Evolutionary conservation across 805 yeast genomes (phyloP), one percentile per base, ranked within the genome.

Genomic region (Saccharomycopsis vini): DNA sequence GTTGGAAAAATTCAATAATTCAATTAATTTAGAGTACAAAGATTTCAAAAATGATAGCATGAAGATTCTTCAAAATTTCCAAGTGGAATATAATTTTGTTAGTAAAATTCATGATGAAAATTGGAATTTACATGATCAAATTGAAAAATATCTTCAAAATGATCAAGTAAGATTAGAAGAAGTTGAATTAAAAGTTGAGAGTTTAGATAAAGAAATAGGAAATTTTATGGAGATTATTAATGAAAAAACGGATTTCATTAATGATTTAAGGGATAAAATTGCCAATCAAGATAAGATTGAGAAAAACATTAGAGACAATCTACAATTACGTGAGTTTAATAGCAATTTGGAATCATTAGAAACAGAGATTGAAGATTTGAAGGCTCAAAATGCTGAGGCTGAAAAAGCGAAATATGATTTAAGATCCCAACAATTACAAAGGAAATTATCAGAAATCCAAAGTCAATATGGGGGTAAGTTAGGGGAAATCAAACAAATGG

Each of bases 401-500:
- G 77, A 46, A 69, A 81, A 50, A 75, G 73, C 1, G 68, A 70
- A 50, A 87, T 81, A 56, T 81, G 83, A 52, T 61, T 67, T 9
- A 71, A 74, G 46, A 72, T 88, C 2, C 59, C 62, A 35, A 88
- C 29, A 63, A 72, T 26, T 46, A 10, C 63, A 76, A 44, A 63
- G 65, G 13, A 56, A 63, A 31, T 75, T 77, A 42, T 69, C 83
- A 13, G 62, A 61, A 3, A 58, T 83, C 34, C 81, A 78, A 48
- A 71, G 88, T 1, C 68, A 67, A 41, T 77, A 83, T 53, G 83
- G 95, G 3, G 79, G 87, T 10, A 82, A 80, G 52, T 60, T 77
- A 19, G 99, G 98, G 18, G 97, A 90, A 59, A 72, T 85, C 33
- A 79, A 78, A 48, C 97, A 90, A 56, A 68, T 92, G 49, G 75